These are phyloP conservation scores for Penicillium nucicola DNA, from an alignment of 495 filamentous ascomycete genomes.

Conservation along the genomic window DNA sequence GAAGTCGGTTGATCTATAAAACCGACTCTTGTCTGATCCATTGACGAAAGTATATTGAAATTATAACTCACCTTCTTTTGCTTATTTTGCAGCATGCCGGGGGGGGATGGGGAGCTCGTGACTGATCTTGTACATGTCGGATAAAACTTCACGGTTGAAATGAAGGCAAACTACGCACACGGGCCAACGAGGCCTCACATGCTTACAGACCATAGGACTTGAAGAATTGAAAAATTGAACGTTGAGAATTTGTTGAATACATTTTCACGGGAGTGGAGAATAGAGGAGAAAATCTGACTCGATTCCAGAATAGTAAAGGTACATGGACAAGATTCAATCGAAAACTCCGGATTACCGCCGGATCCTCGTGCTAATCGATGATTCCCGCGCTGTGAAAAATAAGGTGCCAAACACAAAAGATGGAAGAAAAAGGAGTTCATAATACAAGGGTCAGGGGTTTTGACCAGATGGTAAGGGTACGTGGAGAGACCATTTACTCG, in stretches of 20 bases:
- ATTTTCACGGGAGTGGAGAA: constrained; percentile 29
- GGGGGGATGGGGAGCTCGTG: no score
- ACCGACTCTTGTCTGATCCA: no score
- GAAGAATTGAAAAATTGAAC: neutral
- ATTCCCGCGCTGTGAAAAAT: constrained; percentile 37
- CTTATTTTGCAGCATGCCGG: no score
- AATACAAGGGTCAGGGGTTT: constrained; percentile 31
- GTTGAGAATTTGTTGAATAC: constrained; percentile 19
- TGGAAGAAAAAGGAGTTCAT: constrained; percentile 32
- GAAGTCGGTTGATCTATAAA: neutral
- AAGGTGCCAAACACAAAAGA: constrained; percentile 29
- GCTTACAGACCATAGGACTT: neutral
- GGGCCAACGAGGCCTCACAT: no score
- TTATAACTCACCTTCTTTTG: neutral
- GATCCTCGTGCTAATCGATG: constrained; percentile 30
- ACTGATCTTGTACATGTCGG: no score
- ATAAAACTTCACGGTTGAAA: no score
- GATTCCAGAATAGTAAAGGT: constrained; percentile 47
- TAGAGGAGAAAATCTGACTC: constrained; percentile 22
- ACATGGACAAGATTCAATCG: constrained; percentile 38
- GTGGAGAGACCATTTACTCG: constrained; percentile 17
- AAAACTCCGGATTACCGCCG: constrained; percentile 39
- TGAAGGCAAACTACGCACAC: no score
- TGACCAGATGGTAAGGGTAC: neutral
- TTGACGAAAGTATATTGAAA: neutral